phyloP scores from a whole-genome alignment of 164 flowering plant species.

The Dillenia suffruticosa region DNA sequence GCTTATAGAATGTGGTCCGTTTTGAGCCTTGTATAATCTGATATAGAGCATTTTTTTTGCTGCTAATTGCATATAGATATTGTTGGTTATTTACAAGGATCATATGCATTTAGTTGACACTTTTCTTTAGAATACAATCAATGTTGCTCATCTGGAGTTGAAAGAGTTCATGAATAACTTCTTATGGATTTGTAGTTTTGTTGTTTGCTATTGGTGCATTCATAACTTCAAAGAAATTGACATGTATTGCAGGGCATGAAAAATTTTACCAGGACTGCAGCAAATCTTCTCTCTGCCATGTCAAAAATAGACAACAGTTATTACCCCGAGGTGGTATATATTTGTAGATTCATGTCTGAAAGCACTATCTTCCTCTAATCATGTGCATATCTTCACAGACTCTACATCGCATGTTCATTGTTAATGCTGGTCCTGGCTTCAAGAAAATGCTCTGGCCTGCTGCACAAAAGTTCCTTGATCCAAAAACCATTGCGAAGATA shows the following conservation, averaged over 20 bases:
- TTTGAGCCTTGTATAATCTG: no score
- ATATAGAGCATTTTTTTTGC: no score
- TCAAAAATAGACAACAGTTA: constrained; percentile 69
- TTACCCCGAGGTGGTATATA: constrained; percentile 78
- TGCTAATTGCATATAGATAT: no score
- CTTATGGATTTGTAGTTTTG: no score
- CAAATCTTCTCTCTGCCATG: constrained; percentile 63
- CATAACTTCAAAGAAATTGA: no score
- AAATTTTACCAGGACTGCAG: constrained; percentile 66
- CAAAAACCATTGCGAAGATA: constrained; percentile 77
- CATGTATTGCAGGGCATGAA: constrained; percentile 60
- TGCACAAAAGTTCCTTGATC: constrained; percentile 78
- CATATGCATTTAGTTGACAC: no score
- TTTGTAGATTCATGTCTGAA: not conserved
- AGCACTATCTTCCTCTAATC: not conserved
- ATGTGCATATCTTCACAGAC: constrained; percentile 42
- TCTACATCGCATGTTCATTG: constrained; percentile 76
- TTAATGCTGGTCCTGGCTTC: constrained; percentile 93
- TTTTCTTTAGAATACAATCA: no score
- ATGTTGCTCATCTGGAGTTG: no score
- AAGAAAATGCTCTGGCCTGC: constrained; percentile 88
- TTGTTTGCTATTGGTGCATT: no score
- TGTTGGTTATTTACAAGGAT: no score
- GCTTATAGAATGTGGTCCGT: no score
- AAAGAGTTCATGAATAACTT: no score